A percentile compares a stretch with the other conserved stretches of the same genome.
These are phyloP conservation scores for Trichosanthes cucumerina DNA, from an alignment of 306 rosid genomes.

Conservation along the genomic window DNA sequence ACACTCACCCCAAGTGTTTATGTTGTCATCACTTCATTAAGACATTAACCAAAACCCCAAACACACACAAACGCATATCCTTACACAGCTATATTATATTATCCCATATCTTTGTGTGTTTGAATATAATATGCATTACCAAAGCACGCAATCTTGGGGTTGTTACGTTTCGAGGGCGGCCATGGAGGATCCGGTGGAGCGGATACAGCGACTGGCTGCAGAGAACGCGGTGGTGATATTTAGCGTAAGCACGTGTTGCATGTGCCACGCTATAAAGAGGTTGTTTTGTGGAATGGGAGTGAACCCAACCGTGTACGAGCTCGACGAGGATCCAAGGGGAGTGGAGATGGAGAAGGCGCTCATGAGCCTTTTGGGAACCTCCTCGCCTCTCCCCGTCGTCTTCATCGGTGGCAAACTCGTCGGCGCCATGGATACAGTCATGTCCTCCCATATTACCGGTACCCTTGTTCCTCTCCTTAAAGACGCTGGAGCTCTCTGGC, in stretches of 20 bases:
- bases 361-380: slow-evolving; percentile 6
- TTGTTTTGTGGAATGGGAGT: slow-evolving; percentile 14
- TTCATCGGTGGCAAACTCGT: slow-evolving; percentile 9
- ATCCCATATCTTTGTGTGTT: not conserved
- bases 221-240: slow-evolving; percentile 9
- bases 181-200: not conserved
- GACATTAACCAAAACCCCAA: too few relatives aligned
- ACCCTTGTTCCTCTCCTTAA: slow-evolving; percentile 11
- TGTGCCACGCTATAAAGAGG: slow-evolving; percentile 6
- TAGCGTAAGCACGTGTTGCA: slow-evolving; percentile 8
- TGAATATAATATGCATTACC: slow-evolving; percentile 3
- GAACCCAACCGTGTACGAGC: slow-evolving; percentile 12
- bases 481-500: slow-evolving; percentile 12
- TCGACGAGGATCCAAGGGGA: slow-evolving; percentile 6
- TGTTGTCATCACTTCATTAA: not conserved
- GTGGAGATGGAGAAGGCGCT: slow-evolving; percentile 10
- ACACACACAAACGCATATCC: too few relatives aligned
- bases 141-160: not conserved
- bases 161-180: not conserved
- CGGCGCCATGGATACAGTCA: slow-evolving; percentile 14
- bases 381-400: slow-evolving; percentile 5
- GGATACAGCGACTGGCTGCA: not conserved
- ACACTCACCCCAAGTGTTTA: not conserved
- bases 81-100: too few relatives aligned
- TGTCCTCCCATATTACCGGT: slow-evolving; percentile 12